Conservation (phyloP, 345 rosid species). For the Lepidium sativum region DNA sequence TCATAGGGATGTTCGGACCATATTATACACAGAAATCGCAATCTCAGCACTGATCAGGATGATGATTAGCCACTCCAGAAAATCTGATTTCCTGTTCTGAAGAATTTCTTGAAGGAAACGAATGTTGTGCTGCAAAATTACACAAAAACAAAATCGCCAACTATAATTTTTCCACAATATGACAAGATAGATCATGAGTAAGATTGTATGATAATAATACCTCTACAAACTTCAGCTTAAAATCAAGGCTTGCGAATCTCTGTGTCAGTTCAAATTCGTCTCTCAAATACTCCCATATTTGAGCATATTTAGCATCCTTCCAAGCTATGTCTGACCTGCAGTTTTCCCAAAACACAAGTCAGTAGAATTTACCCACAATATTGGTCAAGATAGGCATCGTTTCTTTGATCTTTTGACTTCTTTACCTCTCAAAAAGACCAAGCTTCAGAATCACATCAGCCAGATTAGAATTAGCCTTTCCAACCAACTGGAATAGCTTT, state of each 20-base stretch:
- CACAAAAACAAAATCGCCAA: neutral
- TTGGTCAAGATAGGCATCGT: neutral
- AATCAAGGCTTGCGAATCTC: slow-evolving; percentile 88
- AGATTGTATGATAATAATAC: slow-evolving; percentile 27
- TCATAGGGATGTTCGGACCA: slow-evolving; percentile 40
- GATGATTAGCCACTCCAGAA: slow-evolving; percentile 93
- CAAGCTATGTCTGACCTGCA: slow-evolving; percentile 95
- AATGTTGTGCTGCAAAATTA: slow-evolving; percentile 70
- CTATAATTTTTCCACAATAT: neutral
- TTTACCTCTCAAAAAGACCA: slow-evolving; percentile 95
- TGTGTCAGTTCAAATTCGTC: slow-evolving; percentile 88
- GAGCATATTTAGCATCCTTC: slow-evolving; percentile 93
- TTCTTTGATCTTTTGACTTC: neutral
- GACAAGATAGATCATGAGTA: neutral
- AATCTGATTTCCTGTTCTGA: slow-evolving; percentile 91
- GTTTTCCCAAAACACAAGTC: neutral
- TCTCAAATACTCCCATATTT: slow-evolving; percentile 90
- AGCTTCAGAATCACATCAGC: slow-evolving; percentile 96
- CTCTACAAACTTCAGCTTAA: slow-evolving; percentile 90
- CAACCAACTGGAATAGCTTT: slow-evolving; percentile 92
- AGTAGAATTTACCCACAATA: neutral
- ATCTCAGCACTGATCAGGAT: slow-evolving; percentile 74
- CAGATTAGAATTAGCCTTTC: slow-evolving; percentile 87
- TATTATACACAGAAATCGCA: slow-evolving; percentile 54
- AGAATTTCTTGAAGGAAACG: slow-evolving; percentile 93